Conservation (phyloP, 345 rosid species). For the rapeseed (Brassica napus) region Da-Ae NC_063447.1:45138001-45138500, state of each 20-base stretch:
- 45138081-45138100: slow-evolving; percentile 36
- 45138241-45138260: slow-evolving; percentile 12
- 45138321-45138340: not conserved
- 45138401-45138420: not conserved
- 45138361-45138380: slow-evolving; percentile 6
- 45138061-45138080: slow-evolving; percentile 55
- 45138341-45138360: not conserved
- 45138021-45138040: slow-evolving; percentile 63
- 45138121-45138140: not conserved
- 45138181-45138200: slow-evolving; percentile 11
- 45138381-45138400: not conserved
- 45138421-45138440: slow-evolving; percentile 37
- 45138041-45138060: slow-evolving; percentile 51
- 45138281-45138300: slow-evolving; percentile 78
- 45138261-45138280: slow-evolving; percentile 51
- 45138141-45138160: not conserved
- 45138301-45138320: slow-evolving; percentile 5
- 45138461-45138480: slow-evolving; percentile 41
- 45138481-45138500: slow-evolving; percentile 47
- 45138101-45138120: slow-evolving; percentile 46
- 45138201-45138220: slow-evolving; percentile 20
- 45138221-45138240: slow-evolving; percentile 30
- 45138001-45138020: slow-evolving; percentile 53
- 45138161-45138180: slow-evolving; percentile 31
- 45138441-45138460: slow-evolving; percentile 27